Evolutionary conservation across 331 rosid genomes (phyloP), one percentile per base, ranked within the genome.

Genomic region (Malus hybrid): DNA sequence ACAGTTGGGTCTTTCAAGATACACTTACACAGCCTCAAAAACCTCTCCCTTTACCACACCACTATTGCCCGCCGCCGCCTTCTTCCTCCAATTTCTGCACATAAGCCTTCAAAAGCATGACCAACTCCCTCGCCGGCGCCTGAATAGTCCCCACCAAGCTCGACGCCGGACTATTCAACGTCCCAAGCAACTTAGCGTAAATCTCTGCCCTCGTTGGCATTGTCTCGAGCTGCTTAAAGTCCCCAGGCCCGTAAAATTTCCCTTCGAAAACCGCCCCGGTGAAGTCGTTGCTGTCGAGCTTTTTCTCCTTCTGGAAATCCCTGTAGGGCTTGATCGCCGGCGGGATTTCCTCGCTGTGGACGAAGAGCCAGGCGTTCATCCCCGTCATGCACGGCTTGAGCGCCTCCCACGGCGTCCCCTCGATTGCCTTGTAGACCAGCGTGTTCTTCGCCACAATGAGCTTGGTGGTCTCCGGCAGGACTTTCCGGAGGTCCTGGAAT

Each of bases 341-440:
- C 2, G 97, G 98, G 16, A 93, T 91, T 73, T 93, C 98, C 80
- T 93, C 97, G 5, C 88, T 80, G 78, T 91, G 98, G 22, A 93
- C 93, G 52, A 93, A 93, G 27, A 93, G 87, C 98, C 98, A 93
- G 7, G 83, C 94, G 39, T 93, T 93, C 98, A 93, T 93, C 2
- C 98, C 98, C 68, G 73, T 93, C 98, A 93, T 91, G 64, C 98
- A 93, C 6, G 98, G 98, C 52, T 87, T 90, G 39, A 93, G 71
- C 1, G 80, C 85, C 75, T 90, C 97, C 94, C 96, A 91, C 6
- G 80, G 69, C 0, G 98, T 93, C 0, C 98, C 98, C 46, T 93
- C 97, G 3, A 91, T 31, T 15, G 98, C 97, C 48, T 91, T 93
- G 78, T 64, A 86, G 2, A 93, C 97, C 29, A 93, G 86, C 3